Percentiles rank a stretch among this genome's conserved stretches.
phyloP scores from a whole-genome alignment of 371 early-diverging fungal genomes.

The Apophysomyces sp. region DNA sequence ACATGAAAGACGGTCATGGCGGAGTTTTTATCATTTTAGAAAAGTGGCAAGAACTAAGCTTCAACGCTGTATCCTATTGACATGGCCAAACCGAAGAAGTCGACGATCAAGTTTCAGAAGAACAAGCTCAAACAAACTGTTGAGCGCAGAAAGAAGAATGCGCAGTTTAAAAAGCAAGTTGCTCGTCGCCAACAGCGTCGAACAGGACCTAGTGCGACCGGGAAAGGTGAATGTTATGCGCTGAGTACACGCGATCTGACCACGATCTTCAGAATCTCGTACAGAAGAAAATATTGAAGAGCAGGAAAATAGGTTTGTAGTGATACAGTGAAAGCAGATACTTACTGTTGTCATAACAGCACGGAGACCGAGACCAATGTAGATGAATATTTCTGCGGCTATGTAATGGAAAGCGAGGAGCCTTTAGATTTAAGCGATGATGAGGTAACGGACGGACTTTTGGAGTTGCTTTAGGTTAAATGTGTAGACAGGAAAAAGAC shows the following conservation, averaged over 20 bases:
- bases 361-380: constrained; percentile 19
- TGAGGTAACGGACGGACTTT: constrained; percentile 24
- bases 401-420: constrained; percentile 37
- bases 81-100: constrained; percentile 79
- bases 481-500: constrained; percentile 26
- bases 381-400: constrained; percentile 42
- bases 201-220: background rate
- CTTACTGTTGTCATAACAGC: background rate
- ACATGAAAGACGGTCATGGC: background rate
- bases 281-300: constrained; percentile 9
- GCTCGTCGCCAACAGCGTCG: constrained; percentile 48
- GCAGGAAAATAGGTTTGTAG: constrained; percentile 10
- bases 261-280: background rate
- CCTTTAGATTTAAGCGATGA: constrained; percentile 42
- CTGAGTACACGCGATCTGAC: background rate
- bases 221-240: background rate
- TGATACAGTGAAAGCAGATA: background rate
- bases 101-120: constrained; percentile 87
- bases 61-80: background rate
- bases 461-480: background rate
- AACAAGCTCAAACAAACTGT: constrained; percentile 73
- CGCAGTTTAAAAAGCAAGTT: constrained; percentile 64
- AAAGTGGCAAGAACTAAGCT: background rate
- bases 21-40: background rate
- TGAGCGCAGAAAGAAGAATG: constrained; percentile 66